Percentiles rank a stretch among this genome's conserved stretches.
Evolutionary conservation across 2,329 filamentous ascomycete genomes (phyloP).

Genomic region (Cladosporium sp.): DNA sequence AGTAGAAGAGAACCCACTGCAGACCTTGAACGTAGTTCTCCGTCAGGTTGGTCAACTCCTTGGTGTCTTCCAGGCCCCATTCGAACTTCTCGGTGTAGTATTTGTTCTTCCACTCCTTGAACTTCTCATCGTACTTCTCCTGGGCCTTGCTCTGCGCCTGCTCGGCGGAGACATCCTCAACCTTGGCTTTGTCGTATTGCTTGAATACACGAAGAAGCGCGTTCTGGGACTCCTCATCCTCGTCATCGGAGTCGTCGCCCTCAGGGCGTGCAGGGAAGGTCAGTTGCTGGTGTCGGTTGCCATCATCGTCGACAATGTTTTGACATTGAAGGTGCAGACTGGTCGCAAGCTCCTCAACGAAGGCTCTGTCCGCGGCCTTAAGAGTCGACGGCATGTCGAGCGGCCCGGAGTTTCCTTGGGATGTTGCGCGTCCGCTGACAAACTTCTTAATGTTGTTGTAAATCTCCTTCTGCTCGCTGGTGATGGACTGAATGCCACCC

Average conservation of each 20-base stretch:
- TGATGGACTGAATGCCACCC: conserved; percentile 69
- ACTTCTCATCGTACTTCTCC: conserved; percentile 85
- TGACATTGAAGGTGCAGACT: conserved; percentile 67
- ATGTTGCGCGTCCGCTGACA: conserved; percentile 65
- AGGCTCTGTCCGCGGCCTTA: conserved; percentile 84
- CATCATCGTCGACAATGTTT: conserved; percentile 63
- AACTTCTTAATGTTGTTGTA: conserved; percentile 82
- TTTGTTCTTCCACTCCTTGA: conserved; percentile 87
- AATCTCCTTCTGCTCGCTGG: conserved; percentile 75
- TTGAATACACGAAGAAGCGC: conserved; percentile 84
- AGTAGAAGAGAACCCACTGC: conserved; percentile 98
- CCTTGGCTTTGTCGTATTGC: conserved; percentile 85
- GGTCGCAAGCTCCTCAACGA: conserved; percentile 82
- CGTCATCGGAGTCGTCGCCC: conserved; percentile 59
- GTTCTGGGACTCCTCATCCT: conserved; percentile 79
- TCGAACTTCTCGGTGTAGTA: conserved; percentile 92
- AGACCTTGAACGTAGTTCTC: conserved; percentile 98
- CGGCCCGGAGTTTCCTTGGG: conserved; percentile 51
- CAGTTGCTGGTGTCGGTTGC: conserved; percentile 66
- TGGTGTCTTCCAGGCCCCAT: conserved; percentile 79
- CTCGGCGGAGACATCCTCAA: conserved; percentile 76
- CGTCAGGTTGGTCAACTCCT: conserved; percentile 76
- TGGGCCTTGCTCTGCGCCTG: conserved; percentile 78
- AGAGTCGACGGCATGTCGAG: conserved; percentile 73
- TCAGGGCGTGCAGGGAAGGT: conserved; percentile 57